These are phyloP conservation scores for Thalassiosira hispida DNA, from an alignment of 352 stramenopile species.

Conservation along the genomic window DNA sequence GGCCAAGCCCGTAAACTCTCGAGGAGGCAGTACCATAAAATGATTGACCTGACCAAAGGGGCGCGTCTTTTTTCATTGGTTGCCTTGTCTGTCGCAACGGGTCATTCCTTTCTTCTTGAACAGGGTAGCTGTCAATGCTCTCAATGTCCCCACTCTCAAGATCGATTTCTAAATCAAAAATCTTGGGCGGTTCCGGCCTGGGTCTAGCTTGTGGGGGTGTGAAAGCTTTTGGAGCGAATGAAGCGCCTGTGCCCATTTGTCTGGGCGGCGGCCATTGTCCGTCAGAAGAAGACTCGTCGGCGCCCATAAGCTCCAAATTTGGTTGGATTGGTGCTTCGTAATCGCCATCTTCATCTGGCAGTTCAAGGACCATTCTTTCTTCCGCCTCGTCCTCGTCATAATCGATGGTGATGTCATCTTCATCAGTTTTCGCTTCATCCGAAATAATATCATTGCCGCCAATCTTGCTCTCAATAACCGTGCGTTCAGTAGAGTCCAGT, in stretches of 20 bases:
- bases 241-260: conserved; percentile 35
- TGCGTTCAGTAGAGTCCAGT: conserved; percentile 1
- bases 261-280: conserved; percentile 13
- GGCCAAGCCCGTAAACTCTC: conserved; percentile 42
- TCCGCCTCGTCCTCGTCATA: neutral
- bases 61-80: conserved; percentile 1
- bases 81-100: conserved; percentile 4
- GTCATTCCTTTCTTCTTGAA: conserved; percentile 23
- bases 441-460: neutral
- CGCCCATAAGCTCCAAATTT: neutral
- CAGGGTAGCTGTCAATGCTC: conserved; percentile 14
- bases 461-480: neutral
- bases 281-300: conserved; percentile 7
- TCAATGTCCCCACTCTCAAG: conserved; percentile 13
- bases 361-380: neutral
- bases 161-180: conserved; percentile 36
- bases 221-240: conserved; percentile 40
- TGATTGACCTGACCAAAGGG: conserved; percentile 38
- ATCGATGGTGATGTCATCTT: neutral
- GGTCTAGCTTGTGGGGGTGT: conserved; percentile 27
- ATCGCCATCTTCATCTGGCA: neutral
- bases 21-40: conserved; percentile 48
- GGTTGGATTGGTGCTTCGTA: conserved; percentile 1
- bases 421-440: neutral
- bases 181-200: conserved; percentile 21